Conservation (phyloP, 2,329 filamentous ascomycete genomes). For the Clarireedia sp. region DNA sequence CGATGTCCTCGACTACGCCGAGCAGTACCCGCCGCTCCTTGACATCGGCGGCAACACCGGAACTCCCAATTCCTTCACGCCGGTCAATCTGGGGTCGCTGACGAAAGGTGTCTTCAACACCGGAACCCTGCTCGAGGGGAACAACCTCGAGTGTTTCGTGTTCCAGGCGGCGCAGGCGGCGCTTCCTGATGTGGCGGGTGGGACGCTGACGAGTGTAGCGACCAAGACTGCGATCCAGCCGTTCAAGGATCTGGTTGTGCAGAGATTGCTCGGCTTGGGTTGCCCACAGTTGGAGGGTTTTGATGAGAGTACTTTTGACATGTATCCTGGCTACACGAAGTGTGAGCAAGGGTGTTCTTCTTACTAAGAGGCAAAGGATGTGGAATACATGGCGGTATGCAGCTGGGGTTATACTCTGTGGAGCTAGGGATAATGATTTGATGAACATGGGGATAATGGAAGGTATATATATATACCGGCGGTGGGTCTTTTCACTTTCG, state of each 20-base stretch:
- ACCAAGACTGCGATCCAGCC: neutral
- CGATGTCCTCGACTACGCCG: conserved; percentile 33
- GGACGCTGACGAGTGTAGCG: neutral
- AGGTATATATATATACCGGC: no score
- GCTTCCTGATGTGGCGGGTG: conserved; percentile 33
- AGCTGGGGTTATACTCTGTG: no score
- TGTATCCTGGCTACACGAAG: conserved; percentile 1
- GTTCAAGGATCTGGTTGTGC: neutral
- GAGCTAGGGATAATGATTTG: no score
- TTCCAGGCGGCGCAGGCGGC: conserved; percentile 35
- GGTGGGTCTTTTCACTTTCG: no score
- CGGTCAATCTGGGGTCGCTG: conserved; percentile 36
- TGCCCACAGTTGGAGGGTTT: conserved; percentile 1
- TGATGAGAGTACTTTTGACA: neutral
- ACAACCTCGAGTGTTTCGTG: conserved; percentile 40
- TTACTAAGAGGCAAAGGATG: neutral
- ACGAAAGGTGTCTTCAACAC: conserved; percentile 39
- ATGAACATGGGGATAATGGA: no score
- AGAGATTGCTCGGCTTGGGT: conserved; percentile 9
- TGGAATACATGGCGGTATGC: no score
- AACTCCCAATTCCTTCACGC: conserved; percentile 43
- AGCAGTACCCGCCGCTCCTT: conserved; percentile 36
- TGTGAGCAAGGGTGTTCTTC: neutral
- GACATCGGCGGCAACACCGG: conserved; percentile 46
- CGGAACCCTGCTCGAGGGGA: conserved; percentile 36